Percentiles rank a stretch among this genome's conserved stretches.
Evolutionary conservation across 2,329 filamentous ascomycete species (phyloP).

Genomic region (Drechslerella coelobrocha): DNA sequence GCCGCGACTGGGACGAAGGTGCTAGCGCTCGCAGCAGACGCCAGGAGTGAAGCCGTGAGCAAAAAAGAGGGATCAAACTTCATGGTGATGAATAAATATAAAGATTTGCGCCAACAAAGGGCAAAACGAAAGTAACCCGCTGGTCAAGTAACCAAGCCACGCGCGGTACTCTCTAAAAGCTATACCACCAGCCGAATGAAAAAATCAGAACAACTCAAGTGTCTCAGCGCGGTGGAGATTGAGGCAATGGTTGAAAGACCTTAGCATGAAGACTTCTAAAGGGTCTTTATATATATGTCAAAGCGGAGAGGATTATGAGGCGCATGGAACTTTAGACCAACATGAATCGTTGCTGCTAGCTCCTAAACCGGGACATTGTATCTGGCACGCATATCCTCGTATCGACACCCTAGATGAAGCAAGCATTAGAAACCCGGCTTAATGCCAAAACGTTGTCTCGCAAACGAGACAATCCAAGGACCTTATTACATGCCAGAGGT

Average conservation of each 20-base stretch:
- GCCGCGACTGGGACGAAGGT: neutral
- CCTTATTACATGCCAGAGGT: too few species aligned
- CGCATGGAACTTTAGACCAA: neutral
- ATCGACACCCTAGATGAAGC: constrained; percentile 16
- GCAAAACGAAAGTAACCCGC: neutral
- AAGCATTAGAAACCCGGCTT: neutral
- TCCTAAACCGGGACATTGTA: constrained; percentile 2
- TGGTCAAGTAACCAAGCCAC: too few species aligned
- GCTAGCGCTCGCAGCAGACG: constrained; percentile 12
- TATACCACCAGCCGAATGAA: too few species aligned
- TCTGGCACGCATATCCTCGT: constrained; percentile 10
- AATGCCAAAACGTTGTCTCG: too few species aligned
- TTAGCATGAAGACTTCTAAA: too few species aligned
- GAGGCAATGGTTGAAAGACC: too few species aligned
- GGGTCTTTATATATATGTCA: neutral
- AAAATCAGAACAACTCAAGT: too few species aligned
- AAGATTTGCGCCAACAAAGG: neutral
- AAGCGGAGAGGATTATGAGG: neutral
- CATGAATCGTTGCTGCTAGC: constrained; percentile 3
- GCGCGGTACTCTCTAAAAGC: too few species aligned
- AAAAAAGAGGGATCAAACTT: constrained; percentile 19
- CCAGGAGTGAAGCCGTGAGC: constrained; percentile 30
- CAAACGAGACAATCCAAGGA: too few species aligned
- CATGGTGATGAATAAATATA: constrained; percentile 11
- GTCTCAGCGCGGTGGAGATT: too few species aligned